Evolutionary conservation across 208 protist species (phyloP), one percentile per base, ranked within the genome.

Genomic region (Acanthamoeba triangularis): DNA sequence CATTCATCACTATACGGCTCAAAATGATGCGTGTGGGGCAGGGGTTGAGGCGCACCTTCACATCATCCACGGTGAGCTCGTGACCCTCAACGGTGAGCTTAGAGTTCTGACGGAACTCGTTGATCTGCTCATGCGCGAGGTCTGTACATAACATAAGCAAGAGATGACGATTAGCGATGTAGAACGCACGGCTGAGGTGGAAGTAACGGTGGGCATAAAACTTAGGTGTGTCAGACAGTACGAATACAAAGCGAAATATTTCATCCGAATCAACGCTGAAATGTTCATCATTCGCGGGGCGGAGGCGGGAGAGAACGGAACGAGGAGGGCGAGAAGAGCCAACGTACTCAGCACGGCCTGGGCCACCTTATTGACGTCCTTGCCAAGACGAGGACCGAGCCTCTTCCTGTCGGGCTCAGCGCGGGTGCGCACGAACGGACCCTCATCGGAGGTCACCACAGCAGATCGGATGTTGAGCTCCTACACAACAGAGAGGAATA

Each of bases 331-430:
- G 56, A 61, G 18, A 20, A 67, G 61, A 18, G 28, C 16, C 0
- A 20, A 44, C 69, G 11, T 78, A 78, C 69, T 78, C 28, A 78
- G 69, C 49, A 93, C 59, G 44, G 63, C 88, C 37, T 98, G 97
- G 37, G 99, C 98, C 61, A 97, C 97, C 25, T 98, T 97, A 69
- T 98, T 97, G 85, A 98, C 98, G 90, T 96, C 97, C 96, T 98
- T 99, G 82, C 98, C 98, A n/a, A 96, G 76, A 10, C 95, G 65
- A 37, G 65, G 65, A 61, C 78, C 95, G 1, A 96, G 44, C 20
- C 52, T 69, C 20, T 87, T 95, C 28, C 47, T 94, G 35, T 93
- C 59, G 23, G 59, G 88, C 59, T 72, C 67, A 56, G 88, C 67
- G 28, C 67, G 35, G 8, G 59, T 80, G 25, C 35, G 44, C 49